Evolutionary conservation across 805 yeast genomes (phyloP).

Genomic region (Yamadazyma olivae): DNA sequence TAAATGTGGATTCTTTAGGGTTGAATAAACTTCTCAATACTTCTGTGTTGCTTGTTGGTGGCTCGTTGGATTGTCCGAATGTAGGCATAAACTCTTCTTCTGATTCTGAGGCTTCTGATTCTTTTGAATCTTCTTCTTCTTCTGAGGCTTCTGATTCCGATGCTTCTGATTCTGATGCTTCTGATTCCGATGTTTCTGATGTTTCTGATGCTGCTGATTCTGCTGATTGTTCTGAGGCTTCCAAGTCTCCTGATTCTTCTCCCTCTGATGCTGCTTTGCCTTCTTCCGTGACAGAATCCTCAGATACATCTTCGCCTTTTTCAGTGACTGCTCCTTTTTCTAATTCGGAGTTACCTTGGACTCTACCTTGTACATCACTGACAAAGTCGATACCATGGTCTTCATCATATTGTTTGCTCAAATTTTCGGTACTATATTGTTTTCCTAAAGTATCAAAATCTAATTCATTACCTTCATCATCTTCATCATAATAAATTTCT

Average conservation of each 20-base stretch:
- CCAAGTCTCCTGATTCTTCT: slow-evolving; percentile 4
- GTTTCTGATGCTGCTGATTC: slow-evolving; percentile 2
- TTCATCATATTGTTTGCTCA: slow-evolving; percentile 19
- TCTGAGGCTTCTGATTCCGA: slow-evolving; percentile 3
- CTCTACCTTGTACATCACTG: slow-evolving; percentile 3
- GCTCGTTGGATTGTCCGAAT: slow-evolving; percentile 38
- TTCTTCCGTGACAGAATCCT: too few species aligned
- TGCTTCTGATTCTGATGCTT: slow-evolving; percentile 1
- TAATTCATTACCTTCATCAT: slow-evolving; percentile 40
- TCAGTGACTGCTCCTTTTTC: slow-evolving; percentile 13
- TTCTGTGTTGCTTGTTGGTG: slow-evolving; percentile 42
- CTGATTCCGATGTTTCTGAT: slow-evolving; percentile 1
- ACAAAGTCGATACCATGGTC: slow-evolving; percentile 6
- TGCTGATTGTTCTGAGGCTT: slow-evolving; percentile 1
- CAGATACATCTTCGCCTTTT: slow-evolving; percentile 5
- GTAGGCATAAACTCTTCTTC: slow-evolving; percentile 54
- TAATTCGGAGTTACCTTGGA: slow-evolving; percentile 8
- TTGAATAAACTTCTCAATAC: slow-evolving; percentile 59
- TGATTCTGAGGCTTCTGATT: slow-evolving; percentile 2
- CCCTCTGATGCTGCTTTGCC: slow-evolving; percentile 2
- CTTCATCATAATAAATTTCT: slow-evolving; percentile 34
- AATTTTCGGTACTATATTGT: slow-evolving; percentile 17
- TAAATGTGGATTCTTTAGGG: slow-evolving; percentile 27
- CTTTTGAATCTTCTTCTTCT: slow-evolving; percentile 9
- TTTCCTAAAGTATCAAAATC: slow-evolving; percentile 24